These are phyloP conservation scores for Mycotypha africana DNA, from an alignment of 371 early-diverging fungal species.

Conservation along the genomic window DNA sequence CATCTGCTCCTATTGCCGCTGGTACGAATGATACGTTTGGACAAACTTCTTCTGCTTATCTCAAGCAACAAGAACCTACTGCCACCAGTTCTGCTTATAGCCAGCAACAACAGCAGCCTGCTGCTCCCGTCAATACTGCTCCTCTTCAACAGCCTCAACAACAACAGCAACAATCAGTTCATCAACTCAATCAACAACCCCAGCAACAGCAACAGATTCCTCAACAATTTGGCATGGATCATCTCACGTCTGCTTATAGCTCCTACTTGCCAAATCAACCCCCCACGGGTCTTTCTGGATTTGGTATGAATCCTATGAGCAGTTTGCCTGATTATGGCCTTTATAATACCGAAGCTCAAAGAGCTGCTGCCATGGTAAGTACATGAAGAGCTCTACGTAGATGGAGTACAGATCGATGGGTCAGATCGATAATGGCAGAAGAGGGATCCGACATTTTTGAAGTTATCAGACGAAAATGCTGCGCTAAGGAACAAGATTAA, in stretches of 20 bases:
- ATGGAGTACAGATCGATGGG: too few relatives aligned
- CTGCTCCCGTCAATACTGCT: conserved; percentile 3
- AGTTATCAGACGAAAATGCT: too few relatives aligned
- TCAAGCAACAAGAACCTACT: conserved; percentile 12
- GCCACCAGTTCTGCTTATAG: conserved; percentile 1
- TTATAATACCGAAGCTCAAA: conserved; percentile 42
- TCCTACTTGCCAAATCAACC: conserved; percentile 55
- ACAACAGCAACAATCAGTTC: conserved; percentile 16
- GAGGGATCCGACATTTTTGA: too few relatives aligned
- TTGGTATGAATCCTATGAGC: conserved; percentile 69
- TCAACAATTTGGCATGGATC: conserved; percentile 46
- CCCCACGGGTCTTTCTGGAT: conserved; percentile 55
- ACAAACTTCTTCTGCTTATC: background rate
- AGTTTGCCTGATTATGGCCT: conserved; percentile 51
- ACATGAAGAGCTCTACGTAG: background rate
- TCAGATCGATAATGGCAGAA: too few relatives aligned
- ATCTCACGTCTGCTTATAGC: conserved; percentile 50
- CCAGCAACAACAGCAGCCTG: conserved; percentile 17
- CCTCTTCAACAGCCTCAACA: conserved; percentile 1
- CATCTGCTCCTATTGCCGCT: conserved; percentile 4
- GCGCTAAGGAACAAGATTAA: too few relatives aligned
- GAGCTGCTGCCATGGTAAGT: conserved; percentile 48
- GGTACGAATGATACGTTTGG: background rate
- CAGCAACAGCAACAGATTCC: conserved; percentile 17
- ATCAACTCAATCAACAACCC: conserved; percentile 16